phyloP scores from a whole-genome alignment of 139 green algal genomes.

The Gonium pectorale region DNA sequence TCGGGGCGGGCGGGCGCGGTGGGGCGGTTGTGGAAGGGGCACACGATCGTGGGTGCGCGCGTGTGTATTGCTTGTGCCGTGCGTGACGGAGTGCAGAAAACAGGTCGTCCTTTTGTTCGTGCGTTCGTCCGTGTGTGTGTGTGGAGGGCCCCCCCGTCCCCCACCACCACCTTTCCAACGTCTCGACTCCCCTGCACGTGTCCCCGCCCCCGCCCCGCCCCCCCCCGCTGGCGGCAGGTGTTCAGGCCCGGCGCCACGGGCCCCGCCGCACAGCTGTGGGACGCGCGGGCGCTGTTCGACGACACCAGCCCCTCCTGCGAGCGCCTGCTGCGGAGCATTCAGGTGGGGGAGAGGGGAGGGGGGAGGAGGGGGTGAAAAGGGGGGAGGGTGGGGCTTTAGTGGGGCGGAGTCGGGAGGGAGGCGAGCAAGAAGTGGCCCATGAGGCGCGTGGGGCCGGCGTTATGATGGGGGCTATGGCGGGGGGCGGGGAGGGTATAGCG shows the following conservation, averaged over 20 bases:
- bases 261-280: constrained; percentile 77
- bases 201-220: background rate
- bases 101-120: too few relatives aligned
- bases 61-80: too few relatives aligned
- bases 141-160: too few relatives aligned
- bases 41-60: too few relatives aligned
- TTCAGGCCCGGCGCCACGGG: constrained; percentile 70
- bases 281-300: constrained; percentile 89
- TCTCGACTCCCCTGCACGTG: background rate
- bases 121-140: too few relatives aligned
- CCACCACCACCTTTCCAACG: too few relatives aligned
- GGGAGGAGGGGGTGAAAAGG: background rate
- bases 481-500: too few relatives aligned
- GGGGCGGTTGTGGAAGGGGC: too few relatives aligned
- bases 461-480: background rate
- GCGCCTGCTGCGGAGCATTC: constrained; percentile 66
- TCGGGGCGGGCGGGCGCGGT: too few relatives aligned
- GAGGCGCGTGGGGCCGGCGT: background rate
- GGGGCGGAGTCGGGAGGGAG: background rate
- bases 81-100: too few relatives aligned
- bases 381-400: background rate
- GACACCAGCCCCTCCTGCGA: constrained; percentile 64
- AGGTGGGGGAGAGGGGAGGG: constrained; percentile 14
- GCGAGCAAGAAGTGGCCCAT: background rate
- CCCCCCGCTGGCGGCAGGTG: constrained; percentile 44